Evolutionary conservation across 768 basidiomycete genomes (phyloP), one percentile per base, ranked within the genome.

Genomic region (Daedaleopsis nitida): DNA sequence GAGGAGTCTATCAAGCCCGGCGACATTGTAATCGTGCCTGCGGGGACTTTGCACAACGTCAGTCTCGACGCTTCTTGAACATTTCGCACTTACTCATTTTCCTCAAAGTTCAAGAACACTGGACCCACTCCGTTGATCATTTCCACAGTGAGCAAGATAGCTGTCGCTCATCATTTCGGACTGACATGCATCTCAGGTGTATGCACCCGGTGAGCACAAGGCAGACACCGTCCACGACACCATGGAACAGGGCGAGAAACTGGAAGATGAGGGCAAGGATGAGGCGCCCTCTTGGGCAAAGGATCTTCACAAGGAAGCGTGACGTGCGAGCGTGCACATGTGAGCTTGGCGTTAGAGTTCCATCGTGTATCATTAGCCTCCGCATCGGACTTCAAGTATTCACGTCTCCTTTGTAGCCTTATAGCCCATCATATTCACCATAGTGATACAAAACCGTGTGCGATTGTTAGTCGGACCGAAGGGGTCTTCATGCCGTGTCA

Each of bases 121-220:
- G 70, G 70, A 8, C 57, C 66, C 12, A 71, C 68, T 3, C 70
- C 70, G 0, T 57, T 67, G 43, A 68, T 71, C 24, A 62, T 71
- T 3, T 65, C 70, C 3, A 71, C 70, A 8, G 70, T 71, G 47
- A 57, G 67, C 62, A 6, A 14, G 11, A 16, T 11, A 13, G 1
- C 13, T 38, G 10, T 12, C n/a, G 17, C 12, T 23, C 9, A 12
- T 11, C 8, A 11, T 5, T 23, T 1, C 27, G 16, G n/a, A 57
- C 43, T 45, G 5, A 45, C 21, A 14, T 24, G 24, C n/a, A 13
- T 13, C 1, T 2, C 45, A 71, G 70, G 66, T 71, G 5, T 71
- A 71, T 50, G 70, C 70, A 4, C 70, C 70, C 19, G 70, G 68
- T 8, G 70, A 71, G 58, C 70, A 71, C 60, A 69, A 68, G 63